These are phyloP conservation scores for Pichia exigua DNA, from an alignment of 805 yeast species.

Conservation along the genomic window DNA sequence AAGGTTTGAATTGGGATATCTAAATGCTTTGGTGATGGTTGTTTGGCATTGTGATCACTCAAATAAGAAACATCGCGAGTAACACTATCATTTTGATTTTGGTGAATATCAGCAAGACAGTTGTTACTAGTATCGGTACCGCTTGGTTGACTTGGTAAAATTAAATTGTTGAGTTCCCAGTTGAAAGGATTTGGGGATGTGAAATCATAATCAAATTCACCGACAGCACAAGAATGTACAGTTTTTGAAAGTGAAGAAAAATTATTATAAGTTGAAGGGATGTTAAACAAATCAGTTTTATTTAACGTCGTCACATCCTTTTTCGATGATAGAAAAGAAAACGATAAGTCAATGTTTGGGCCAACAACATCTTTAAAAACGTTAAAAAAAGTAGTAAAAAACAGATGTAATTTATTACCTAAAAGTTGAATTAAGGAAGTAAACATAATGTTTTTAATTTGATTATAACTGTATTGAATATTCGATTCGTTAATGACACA, in stretches of 20 bases:
- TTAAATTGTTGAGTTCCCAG: conserved; percentile 24
- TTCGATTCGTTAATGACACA: not conserved
- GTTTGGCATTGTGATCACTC: not conserved
- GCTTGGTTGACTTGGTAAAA: conserved; percentile 6
- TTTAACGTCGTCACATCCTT: not conserved
- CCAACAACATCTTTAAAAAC: not conserved
- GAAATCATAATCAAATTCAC: conserved; percentile 26
- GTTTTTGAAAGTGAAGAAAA: conserved; percentile 1
- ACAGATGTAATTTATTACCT: not conserved
- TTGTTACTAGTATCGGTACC: not conserved
- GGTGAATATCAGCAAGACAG: too few relatives aligned
- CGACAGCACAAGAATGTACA: conserved; percentile 24
- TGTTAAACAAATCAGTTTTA: not conserved
- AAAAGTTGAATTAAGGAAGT: not conserved
- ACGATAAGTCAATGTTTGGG: not conserved
- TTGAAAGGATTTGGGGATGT: conserved; percentile 22
- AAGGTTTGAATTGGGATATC: not conserved
- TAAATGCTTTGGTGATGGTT: not conserved
- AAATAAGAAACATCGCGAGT: too few relatives aligned
- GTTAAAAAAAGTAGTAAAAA: not conserved
- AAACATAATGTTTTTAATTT: not conserved
- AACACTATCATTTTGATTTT: not conserved
- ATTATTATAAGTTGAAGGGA: not conserved
- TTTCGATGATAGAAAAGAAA: not conserved
- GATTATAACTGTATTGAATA: not conserved